Base-by-base conservation (phyloP, 1,284 basidiomycete species). In the Pterulicium gracile region DNA sequence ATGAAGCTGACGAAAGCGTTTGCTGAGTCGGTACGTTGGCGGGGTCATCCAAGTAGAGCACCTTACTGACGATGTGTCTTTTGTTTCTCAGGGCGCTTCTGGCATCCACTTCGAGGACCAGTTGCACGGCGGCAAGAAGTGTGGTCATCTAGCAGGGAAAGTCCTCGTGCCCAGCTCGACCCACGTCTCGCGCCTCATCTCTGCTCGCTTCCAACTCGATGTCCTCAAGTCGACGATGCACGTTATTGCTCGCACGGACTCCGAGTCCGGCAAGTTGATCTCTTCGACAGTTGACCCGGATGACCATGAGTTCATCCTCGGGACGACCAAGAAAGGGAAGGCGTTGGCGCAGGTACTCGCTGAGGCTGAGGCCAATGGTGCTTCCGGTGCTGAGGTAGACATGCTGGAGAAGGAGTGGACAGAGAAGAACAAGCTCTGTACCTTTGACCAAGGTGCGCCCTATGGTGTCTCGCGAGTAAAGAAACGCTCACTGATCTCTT, bases 1-100 rank as follows among this genome's bases (percentile, higher is more conserved):
- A 94, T 98, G 89, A 98, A 97, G 69, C 75, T 95, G n/a, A 77
- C 77, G 43, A 95, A 94, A 61, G 71, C 92, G 32, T 95, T 95
- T 58, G 91, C 88, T 21, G 91, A 95, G 69, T 87, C 88, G 50
- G 81, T 82, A 52, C 60, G 67, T 58, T 44, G 12, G n/a, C 44
- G 47, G 27, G 18, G 23, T 47, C 24, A 46, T 44, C 24, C 3
- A 14, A 40, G 7, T 7, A 32, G 27, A 10, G n/a, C 24, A 24
- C 19, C 19, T 22, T 22, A n/a, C 39, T 43, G 24, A 21, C 4
- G 15, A 21, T 45, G 18, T 24, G 49, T 24, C 46, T 15, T 2
- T 20, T 49, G 39, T 40, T 35, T 45, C 47, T 41, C 20, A 87
- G 76, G 91, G 91, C 45, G 87, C 89, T 2, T 77, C 91, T 12